A percentile compares a stretch with the other conserved stretches of the same genome.
Evolutionary conservation across 2,329 filamentous ascomycete genomes (phyloP).

Genomic region (Colletotrichum aenigma): DNA sequence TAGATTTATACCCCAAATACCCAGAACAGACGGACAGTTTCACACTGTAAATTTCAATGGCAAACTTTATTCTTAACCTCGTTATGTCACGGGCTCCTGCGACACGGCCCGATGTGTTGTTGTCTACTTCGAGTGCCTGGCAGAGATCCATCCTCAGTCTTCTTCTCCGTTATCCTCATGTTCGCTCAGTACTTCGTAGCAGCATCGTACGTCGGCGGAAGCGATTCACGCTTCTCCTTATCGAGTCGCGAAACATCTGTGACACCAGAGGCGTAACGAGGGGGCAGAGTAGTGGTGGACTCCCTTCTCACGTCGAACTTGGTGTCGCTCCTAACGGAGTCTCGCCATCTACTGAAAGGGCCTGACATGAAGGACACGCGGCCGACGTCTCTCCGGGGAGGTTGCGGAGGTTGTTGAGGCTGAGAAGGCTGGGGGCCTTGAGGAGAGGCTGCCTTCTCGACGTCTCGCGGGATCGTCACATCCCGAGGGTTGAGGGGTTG

Average conservation of each 20-base stretch:
- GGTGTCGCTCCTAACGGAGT: background rate
- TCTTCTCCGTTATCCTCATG: background rate
- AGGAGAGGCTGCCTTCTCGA: background rate
- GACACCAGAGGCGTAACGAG: background rate
- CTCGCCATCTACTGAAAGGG: background rate
- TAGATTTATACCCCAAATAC: background rate
- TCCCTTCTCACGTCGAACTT: background rate
- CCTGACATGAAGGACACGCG: background rate
- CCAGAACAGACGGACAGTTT: background rate
- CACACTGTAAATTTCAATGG: background rate
- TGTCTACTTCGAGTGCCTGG: background rate
- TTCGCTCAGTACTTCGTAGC: background rate
- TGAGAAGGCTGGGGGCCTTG: background rate
- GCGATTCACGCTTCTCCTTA: background rate
- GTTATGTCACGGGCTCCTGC: background rate
- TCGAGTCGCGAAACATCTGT: background rate
- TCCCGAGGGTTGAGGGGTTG: background rate
- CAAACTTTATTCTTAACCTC: background rate
- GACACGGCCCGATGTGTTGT: background rate
- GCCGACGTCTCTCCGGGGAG: background rate
- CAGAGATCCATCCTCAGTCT: background rate
- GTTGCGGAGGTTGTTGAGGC: background rate
- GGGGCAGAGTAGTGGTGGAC: background rate
- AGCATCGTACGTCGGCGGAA: slow-evolving; percentile 3
- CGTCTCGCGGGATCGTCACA: background rate